A percentile compares a stretch with the other conserved stretches of the same genome.
phyloP scores from a whole-genome alignment of 1,139 yeast genomes.

The Pichia sp. region DNA sequence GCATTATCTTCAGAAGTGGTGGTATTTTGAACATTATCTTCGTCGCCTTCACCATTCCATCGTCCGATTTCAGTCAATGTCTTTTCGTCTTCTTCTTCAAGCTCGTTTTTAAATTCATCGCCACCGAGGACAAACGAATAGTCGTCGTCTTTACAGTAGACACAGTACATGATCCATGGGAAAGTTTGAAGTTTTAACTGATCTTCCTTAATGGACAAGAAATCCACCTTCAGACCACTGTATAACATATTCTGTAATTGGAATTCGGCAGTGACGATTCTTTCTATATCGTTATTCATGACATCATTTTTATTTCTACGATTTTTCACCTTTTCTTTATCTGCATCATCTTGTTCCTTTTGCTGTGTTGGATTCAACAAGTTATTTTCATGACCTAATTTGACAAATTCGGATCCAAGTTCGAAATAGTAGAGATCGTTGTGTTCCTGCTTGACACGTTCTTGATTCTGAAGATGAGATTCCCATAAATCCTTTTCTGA shows the following conservation, averaged over 20 bases:
- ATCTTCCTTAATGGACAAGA: constrained; percentile 67
- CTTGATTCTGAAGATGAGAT: constrained; percentile 21
- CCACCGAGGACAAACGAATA: constrained; percentile 26
- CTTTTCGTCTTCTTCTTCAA: constrained; percentile 5
- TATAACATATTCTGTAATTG: constrained; percentile 68
- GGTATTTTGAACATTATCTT: not conserved
- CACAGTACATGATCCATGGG: constrained; percentile 79
- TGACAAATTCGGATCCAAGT: constrained; percentile 23
- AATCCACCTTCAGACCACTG: constrained; percentile 71
- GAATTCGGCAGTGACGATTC: constrained; percentile 57
- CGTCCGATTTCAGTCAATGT: not conserved
- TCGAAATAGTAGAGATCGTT: constrained; percentile 43
- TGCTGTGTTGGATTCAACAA: not conserved
- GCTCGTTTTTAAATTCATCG: constrained; percentile 16
- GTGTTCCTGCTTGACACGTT: constrained; percentile 30
- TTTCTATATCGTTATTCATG: constrained; percentile 29
- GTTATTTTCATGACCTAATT: constrained; percentile 11
- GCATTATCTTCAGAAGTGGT: not conserved
- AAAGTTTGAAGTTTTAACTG: constrained; percentile 69
- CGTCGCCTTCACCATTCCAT: constrained; percentile 4
- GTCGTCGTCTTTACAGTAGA: constrained; percentile 30
- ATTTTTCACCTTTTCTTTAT: not conserved
- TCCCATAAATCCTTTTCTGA: constrained; percentile 38
- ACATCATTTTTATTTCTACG: constrained; percentile 1
- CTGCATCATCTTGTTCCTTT: not conserved